Base-by-base conservation (phyloP, 176 grass and related monocot genomes). In the Ensete ventricosum region DNA sequence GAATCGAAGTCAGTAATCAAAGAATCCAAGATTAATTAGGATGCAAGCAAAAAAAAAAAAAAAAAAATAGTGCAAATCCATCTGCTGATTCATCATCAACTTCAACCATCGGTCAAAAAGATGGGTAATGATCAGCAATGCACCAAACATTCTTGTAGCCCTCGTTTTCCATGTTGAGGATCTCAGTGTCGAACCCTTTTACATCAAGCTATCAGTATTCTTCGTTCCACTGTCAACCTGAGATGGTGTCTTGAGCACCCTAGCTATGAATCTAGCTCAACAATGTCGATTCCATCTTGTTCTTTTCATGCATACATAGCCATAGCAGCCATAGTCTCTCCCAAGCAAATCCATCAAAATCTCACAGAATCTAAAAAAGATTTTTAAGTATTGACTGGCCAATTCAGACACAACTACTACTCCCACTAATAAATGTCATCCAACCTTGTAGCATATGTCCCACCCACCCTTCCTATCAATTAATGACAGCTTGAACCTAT, bases 281-380 rank as follows among this genome's bases (percentile, higher is more conserved):
- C 8, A 2, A 57, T 14, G 17, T 16, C 54, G 54, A 64, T 64
- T 64, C 9, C 9, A 24, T 64, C 21, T 64, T 25, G 62, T 64
- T 64, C 62, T 24, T 64, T 64, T 64, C 62, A 23, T 1, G 4
- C 13, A 57, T 12, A 16, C 5, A 16, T 57, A 57, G 34, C 5
- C 34, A 6, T 43, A 43, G 55, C 13, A 54, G 53, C 53, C 53
- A 54, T 54, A 22, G 19, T 62, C 58, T 62, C 58, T 62, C 58
- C 14, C 8, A 65, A 26, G 14, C 63, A 65, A 65, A 65, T 65
- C 63, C 63, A 65, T 27, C 63, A 65, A 65, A 65, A 65, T 65
- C 21, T 29, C 24, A 65, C 22, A 65, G 63, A 65, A 65, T 65
- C 63, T 65, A 26, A 65, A 7, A 14, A 65, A 25, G 63, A 65